Base-by-base conservation (phyloP, 148 eudicot species). In the Vaccinium macrocarpon region DNA sequence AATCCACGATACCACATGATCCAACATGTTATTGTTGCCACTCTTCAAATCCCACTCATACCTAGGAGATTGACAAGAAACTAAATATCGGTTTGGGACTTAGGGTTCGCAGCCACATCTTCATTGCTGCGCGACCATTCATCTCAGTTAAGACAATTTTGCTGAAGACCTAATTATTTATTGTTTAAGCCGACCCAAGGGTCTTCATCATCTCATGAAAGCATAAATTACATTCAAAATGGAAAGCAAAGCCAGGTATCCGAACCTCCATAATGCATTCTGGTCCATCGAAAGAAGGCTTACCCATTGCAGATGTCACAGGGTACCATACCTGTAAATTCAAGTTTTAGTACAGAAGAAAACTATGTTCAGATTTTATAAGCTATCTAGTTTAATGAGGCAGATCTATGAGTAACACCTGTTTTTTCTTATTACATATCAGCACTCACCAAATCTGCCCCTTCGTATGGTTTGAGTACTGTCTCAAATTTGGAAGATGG, bases 231-330 rank as follows among this genome's bases (percentile, higher is more conserved):
- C 4, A 32, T 79, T 6, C 68, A 55, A 32, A 18, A 16, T 13
- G 48, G 42, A 42, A 48, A 79, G 25, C 59, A 3, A 18, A 8
- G 18, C 14, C n/a, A 10, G 11, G 51, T 13, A 83, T 9, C 19
- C 73, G 59, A 85, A 97, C 99, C 98, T 97, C 98, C 82, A 89
- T 92, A 86, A 95, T 89, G 91, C 99, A 97, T 82, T 97, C 99
- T 56, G 99, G 98, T 78, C 96, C 93, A 84, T 95, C 95, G 84
- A 92, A 95, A 62, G 98, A 90, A 82, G 93, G 89, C 82, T 95
- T 97, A 53, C 96, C 96, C 91, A 97, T 93, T 62, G 92, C 97
- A 74, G 93, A 81, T 51, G 97, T 90, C 84, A 97, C 99, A 2
- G 99, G 96, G 76, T 94, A 91, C 98, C 99, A 97, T n/a, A 75